Evolutionary conservation across 2,329 filamentous ascomycete species (phyloP), one percentile per base, ranked within the genome.

Genomic region (Purpureocillium lavendulum): DNA sequence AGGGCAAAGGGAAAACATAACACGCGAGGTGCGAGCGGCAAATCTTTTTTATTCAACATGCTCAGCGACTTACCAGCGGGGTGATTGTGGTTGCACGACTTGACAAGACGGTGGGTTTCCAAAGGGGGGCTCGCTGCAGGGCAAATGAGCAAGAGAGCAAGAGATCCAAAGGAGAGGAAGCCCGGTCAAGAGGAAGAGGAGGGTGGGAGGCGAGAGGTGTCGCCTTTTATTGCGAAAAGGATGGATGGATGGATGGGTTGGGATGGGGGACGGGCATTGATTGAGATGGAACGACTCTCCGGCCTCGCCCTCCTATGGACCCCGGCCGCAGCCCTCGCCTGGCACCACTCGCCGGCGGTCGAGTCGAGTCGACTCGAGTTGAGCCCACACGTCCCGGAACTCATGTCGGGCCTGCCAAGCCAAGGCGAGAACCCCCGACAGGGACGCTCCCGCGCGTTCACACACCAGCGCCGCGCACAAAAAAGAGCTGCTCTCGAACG

Each of bases 101-200:
- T 41, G 39, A 48, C 43, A 50, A 42, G 43, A 26, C 21, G 21
- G 33, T 47, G 44, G 44, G 49, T 45, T 49, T 54, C 45, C 48
- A 50, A n/a, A n/a, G n/a, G 48, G 43, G 44, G 44, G 49, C 51
- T 57, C 47, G 48, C 50, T 55, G 45, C 50, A 53, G 45, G 47
- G 44, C 38, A 44, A 45, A 45, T 47, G 46, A 37, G 43, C 41
- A 48, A 47, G 46, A 49, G 49, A 45, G 49, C 47, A 50, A 46
- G 47, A 50, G 38, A 39, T 44, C 44, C 35, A 45, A 43, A 44
- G 47, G 47, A 46, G 44, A 49, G 45, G 48, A 48, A 41, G 48
- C 40, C 35, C 44, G 40, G 43, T 47, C 36, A 39, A 43, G 21
- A 26, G 40, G 39, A 45, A 41, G 38, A 35, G 36, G 36, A 40